phyloP scores from a whole-genome alignment of 225 moss, liverwort and hornwort genomes.

The Bryoerythrophyllum caledonicum region DNA sequence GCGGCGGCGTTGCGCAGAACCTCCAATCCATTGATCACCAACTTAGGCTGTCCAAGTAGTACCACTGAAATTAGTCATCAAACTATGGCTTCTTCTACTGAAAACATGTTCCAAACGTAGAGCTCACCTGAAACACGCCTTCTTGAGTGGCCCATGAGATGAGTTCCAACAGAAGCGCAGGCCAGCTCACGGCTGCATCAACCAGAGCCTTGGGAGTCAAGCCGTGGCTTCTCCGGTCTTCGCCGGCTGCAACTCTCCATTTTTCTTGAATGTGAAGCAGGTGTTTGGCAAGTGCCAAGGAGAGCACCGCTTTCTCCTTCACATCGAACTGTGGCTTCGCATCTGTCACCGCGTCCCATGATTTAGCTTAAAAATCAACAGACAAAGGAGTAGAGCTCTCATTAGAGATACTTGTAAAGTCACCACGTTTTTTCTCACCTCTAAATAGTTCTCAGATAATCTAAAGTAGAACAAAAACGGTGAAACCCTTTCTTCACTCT shows the following conservation, averaged over 20 bases:
- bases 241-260: conserved; percentile 56
- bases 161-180: conserved; percentile 68
- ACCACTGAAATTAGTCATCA: conserved; percentile 36
- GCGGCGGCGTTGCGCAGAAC: conserved; percentile 73
- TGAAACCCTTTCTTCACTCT: too few species aligned
- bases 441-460: too few species aligned
- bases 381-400: background rate
- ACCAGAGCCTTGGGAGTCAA: conserved; percentile 54
- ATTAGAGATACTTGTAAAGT: too few species aligned
- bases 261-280: conserved; percentile 77
- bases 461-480: too few species aligned
- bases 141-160: conserved; percentile 71
- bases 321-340: conserved; percentile 25
- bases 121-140: conserved; percentile 79
- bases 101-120: background rate
- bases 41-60: conserved; percentile 79
- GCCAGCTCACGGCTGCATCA: conserved; percentile 85
- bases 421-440: too few species aligned
- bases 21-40: conserved; percentile 82
- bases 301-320: conserved; percentile 59
- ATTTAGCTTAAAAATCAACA: conserved; percentile 22
- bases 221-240: conserved; percentile 42
- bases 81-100: conserved; percentile 23
- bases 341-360: conserved; percentile 25
- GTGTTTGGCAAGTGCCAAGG: conserved; percentile 73